These are phyloP conservation scores for Eragrostis curvula DNA, from an alignment of 176 grass and related monocot species.

Conservation along the genomic window DNA sequence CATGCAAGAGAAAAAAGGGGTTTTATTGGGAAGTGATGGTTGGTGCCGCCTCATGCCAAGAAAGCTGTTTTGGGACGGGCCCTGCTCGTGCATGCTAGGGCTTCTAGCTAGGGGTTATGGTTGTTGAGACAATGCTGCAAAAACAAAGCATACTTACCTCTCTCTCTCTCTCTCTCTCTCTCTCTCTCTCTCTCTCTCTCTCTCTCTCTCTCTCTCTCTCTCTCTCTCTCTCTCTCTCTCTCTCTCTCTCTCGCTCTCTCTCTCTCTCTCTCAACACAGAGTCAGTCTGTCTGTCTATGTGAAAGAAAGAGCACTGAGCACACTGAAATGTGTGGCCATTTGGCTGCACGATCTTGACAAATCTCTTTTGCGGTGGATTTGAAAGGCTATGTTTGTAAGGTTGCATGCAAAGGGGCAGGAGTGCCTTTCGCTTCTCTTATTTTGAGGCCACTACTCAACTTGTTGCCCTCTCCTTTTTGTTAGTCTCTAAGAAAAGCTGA, in stretches of 20 bases:
- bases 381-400: slow-evolving; percentile 67
- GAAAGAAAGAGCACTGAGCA: neutral
- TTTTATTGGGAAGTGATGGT: slow-evolving; percentile 71
- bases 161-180: too few species aligned
- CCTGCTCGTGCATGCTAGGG: slow-evolving; percentile 49
- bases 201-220: too few species aligned
- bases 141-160: too few species aligned
- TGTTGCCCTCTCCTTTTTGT: slow-evolving; percentile 56
- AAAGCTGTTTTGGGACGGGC: slow-evolving; percentile 55
- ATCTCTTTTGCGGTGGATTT: slow-evolving; percentile 55
- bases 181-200: too few species aligned
- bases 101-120: slow-evolving; percentile 31
- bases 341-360: slow-evolving; percentile 54
- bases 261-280: neutral
- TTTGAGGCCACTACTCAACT: slow-evolving; percentile 55
- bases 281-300: neutral
- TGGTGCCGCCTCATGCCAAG: slow-evolving; percentile 65
- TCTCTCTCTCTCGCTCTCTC: too few species aligned
- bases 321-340: slow-evolving; percentile 58
- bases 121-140: slow-evolving; percentile 16
- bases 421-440: slow-evolving; percentile 56
- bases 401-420: slow-evolving; percentile 50
- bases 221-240: too few species aligned
- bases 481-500: slow-evolving; percentile 49
- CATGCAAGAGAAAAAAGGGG: slow-evolving; percentile 35